Base-by-base conservation (phyloP, 495 filamentous ascomycete genomes). In the Margaritispora aquatica region DNA sequence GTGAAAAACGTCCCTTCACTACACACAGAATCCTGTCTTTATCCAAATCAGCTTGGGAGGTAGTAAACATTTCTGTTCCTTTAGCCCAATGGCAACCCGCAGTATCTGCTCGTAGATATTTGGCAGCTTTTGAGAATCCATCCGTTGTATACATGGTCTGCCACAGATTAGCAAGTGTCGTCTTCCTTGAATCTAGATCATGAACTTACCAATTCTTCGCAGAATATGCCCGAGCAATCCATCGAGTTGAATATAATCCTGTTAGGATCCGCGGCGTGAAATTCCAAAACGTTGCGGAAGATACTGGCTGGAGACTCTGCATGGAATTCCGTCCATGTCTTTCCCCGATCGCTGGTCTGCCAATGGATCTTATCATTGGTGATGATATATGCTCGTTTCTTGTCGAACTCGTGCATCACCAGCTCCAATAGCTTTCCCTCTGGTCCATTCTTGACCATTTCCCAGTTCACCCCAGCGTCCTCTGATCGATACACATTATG, bases 41-140 rank as follows among this genome's bases (percentile, higher is more conserved):
- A 54, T 87, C 77, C 19, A 82, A 70, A 27, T 83, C 76, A 0
- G 75, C 68, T 46, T 84, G 71, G 58, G 83, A 82, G 1, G 81
- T 82, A n/a, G 77, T 82, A 69, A 97, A 96, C 44, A 84, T 69
- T 7, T 85, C 78, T 20, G 87, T 84, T 13, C 83, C 82, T 55
- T 86, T 86, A 11, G 93, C 94, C 85, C 90, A 98, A 59, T 85
- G 80, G 70, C 94, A 98, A 54, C 84, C 82, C 31, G 80, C 75
- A 1, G 87, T 87, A 47, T 80, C 76, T 26, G 79, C 75, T 26
- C 84, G 78, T 60, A 97, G 75, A 19, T 75, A 63, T 55, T 87
- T 77, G 27, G 82, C 77, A 36, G 76, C 68, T 8, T 77, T 80
- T 44, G 85, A 71, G 73, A 98, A 98, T 52, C 88, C 88, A 70